Conservation (phyloP, 306 rosid species). For the Medicago arabica region DNA sequence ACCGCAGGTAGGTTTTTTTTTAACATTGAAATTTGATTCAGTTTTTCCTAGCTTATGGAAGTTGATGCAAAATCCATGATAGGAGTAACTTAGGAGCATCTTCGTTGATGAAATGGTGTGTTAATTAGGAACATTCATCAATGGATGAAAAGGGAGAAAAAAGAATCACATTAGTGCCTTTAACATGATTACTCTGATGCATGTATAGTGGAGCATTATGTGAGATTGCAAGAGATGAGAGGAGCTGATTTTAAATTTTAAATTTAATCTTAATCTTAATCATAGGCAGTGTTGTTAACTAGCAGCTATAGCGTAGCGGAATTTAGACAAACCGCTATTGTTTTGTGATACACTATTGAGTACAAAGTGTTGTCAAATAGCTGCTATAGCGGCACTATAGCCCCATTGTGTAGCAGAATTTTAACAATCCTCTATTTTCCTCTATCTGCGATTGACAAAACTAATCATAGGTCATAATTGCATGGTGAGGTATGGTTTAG, state of each 20-base stretch:
- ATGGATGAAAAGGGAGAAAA: neutral
- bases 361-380: too few species aligned
- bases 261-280: too few species aligned
- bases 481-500: neutral
- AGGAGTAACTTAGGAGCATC: neutral
- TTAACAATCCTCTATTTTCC: too few species aligned
- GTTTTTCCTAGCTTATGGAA: constrained; percentile 4
- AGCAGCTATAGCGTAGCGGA: too few species aligned
- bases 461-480: neutral
- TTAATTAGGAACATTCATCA: neutral
- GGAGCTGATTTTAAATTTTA: neutral
- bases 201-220: neutral
- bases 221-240: neutral
- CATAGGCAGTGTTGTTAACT: too few species aligned
- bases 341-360: too few species aligned
- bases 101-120: constrained; percentile 10
- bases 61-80: constrained; percentile 19
- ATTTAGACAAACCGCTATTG: too few species aligned
- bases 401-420: too few species aligned
- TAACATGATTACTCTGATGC: too few species aligned
- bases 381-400: too few species aligned
- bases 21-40: constrained; percentile 2
- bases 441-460: too few species aligned
- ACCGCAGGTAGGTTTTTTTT: constrained; percentile 69
- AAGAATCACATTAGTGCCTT: too few species aligned